Evolutionary conservation across 371 early-diverging fungal genomes (phyloP).

Genomic region (Mortierella sp.): DNA sequence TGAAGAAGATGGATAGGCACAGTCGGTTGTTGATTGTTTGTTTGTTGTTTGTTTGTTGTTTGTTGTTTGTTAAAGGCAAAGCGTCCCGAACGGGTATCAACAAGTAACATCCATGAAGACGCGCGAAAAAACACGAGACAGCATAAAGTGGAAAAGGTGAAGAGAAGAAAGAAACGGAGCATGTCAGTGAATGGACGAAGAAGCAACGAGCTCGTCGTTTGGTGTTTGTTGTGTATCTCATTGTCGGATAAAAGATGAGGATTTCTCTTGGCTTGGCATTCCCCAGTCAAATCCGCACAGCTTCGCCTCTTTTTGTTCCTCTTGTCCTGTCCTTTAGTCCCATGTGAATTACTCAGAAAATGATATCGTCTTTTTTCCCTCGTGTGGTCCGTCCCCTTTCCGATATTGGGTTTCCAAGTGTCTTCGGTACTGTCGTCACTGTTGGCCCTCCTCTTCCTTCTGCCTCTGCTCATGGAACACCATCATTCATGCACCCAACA

Average conservation of each 20-base stretch:
- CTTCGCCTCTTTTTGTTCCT: not conserved
- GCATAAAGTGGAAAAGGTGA: slow-evolving; percentile 12
- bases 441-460: not conserved
- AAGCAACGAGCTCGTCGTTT: not conserved
- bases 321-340: not conserved
- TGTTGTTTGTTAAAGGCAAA: not conserved
- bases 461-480: not conserved
- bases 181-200: not conserved
- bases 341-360: slow-evolving; percentile 3
- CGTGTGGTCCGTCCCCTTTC: not conserved
- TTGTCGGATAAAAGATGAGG: not conserved
- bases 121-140: not conserved
- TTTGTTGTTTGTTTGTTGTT: not conserved
- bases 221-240: not conserved
- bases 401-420: not conserved
- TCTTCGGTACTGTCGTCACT: not conserved
- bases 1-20: not conserved
- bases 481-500: not conserved
- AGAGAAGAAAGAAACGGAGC: not conserved
- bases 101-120: not conserved
- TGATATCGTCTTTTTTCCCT: not conserved
- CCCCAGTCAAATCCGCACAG: slow-evolving; percentile 21
- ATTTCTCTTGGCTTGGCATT: slow-evolving; percentile 35
- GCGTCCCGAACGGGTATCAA: not conserved
- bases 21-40: not conserved